Conservation (phyloP, 345 rosid species). For the Citrus hindsii region DNA sequence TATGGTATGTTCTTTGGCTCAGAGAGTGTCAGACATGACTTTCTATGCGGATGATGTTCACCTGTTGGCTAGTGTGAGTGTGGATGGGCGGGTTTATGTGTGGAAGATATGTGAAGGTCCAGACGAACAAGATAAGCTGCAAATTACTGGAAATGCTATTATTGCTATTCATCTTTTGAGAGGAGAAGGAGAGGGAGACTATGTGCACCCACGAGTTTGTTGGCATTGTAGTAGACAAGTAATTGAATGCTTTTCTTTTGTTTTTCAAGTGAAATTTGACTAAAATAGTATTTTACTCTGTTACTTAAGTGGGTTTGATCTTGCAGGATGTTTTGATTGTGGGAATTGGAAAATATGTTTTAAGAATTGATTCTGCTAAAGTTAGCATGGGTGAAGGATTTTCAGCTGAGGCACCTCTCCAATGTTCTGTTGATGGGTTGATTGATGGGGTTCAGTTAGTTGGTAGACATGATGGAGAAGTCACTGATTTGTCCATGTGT, state of each 20-base stretch:
- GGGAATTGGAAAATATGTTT: slow-evolving; percentile 66
- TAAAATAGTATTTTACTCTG: not conserved
- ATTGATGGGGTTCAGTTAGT: slow-evolving; percentile 76
- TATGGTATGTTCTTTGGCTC: slow-evolving; percentile 16
- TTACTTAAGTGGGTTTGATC: not conserved
- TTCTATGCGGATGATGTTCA: slow-evolving; percentile 94
- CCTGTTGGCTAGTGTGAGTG: slow-evolving; percentile 81
- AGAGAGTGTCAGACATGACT: slow-evolving; percentile 92
- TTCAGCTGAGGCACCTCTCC: slow-evolving; percentile 73
- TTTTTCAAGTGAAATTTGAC: not conserved
- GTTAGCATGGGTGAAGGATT: slow-evolving; percentile 56
- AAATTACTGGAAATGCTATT: slow-evolving; percentile 58
- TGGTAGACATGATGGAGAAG: slow-evolving; percentile 89
- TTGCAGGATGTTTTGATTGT: slow-evolving; percentile 81
- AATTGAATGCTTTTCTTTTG: not conserved
- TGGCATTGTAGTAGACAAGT: slow-evolving; percentile 97
- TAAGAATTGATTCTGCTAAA: slow-evolving; percentile 73
- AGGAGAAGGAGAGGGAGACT: slow-evolving; percentile 40
- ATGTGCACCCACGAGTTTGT: slow-evolving; percentile 73
- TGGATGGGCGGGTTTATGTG: slow-evolving; percentile 70
- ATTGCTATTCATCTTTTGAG: slow-evolving; percentile 58
- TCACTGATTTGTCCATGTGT: slow-evolving; percentile 95
- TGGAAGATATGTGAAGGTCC: slow-evolving; percentile 82
- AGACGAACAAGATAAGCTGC: slow-evolving; percentile 67
- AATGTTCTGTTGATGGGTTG: slow-evolving; percentile 58